phyloP scores from a whole-genome alignment of 768 basidiomycete species.

The Hygrophoropsis aurantiaca region DNA sequence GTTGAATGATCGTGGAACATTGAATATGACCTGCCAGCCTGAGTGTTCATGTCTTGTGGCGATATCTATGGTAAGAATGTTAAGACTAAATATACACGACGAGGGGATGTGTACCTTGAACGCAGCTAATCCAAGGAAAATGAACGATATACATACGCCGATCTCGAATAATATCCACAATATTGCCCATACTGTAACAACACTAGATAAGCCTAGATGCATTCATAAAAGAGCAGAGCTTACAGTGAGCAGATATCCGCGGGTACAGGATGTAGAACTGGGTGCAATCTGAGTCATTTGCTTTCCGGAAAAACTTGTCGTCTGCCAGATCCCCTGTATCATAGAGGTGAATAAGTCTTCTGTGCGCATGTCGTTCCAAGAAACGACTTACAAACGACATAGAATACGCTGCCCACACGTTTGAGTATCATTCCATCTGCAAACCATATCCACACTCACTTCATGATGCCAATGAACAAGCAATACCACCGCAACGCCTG shows the following conservation, averaged over 20 bases:
- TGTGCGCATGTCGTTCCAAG: not conserved
- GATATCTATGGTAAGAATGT: conserved; percentile 31
- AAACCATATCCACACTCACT: conserved; percentile 54
- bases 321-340: conserved; percentile 87
- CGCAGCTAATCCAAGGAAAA: conserved; percentile 75
- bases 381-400: conserved; percentile 72
- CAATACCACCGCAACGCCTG: conserved; percentile 84
- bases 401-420: conserved; percentile 60
- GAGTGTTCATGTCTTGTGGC: conserved; percentile 45
- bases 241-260: conserved; percentile 69
- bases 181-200: conserved; percentile 71
- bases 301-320: conserved; percentile 92
- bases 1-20: conserved; percentile 2
- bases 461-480: conserved; percentile 81
- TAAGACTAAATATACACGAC: conserved; percentile 5
- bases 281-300: conserved; percentile 90
- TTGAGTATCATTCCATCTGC: not conserved
- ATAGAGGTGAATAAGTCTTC: conserved; percentile 4
- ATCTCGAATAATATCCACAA: conserved; percentile 84
- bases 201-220: conserved; percentile 2
- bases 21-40: conserved; percentile 59
- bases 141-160: conserved; percentile 71
- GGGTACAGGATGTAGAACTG: conserved; percentile 83
- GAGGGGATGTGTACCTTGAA: conserved; percentile 64
- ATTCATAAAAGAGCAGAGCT: conserved; percentile 14